These are phyloP conservation scores for Capsicum rhomboideum DNA, from an alignment of 257 asterid genomes.

Conservation along the genomic window DNA sequence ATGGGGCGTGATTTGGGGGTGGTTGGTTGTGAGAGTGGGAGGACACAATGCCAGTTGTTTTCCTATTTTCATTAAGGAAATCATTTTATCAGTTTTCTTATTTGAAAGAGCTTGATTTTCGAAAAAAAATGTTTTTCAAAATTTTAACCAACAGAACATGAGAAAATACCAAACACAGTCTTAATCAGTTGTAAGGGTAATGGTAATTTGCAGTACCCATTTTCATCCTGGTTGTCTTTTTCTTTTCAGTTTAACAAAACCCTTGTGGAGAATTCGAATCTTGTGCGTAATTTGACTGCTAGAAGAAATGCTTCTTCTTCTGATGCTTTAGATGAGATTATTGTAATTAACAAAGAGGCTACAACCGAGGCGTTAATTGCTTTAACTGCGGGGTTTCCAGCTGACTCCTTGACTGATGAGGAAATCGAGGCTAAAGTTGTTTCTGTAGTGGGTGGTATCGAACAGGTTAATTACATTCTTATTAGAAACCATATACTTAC, in stretches of 20 bases:
- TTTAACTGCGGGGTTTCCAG: slow-evolving; percentile 85
- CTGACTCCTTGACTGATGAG: slow-evolving; percentile 86
- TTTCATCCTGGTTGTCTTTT: not conserved
- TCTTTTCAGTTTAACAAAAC: not conserved
- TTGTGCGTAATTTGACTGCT: slow-evolving; percentile 12
- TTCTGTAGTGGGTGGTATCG: slow-evolving; percentile 80
- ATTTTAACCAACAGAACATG: too few relatives aligned
- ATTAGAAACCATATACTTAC: slow-evolving; percentile 77
- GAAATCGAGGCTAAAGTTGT: slow-evolving; percentile 89
- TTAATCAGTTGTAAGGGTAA: not conserved
- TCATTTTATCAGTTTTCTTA: too few relatives aligned
- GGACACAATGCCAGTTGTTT: too few relatives aligned
- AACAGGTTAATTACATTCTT: slow-evolving; percentile 87
- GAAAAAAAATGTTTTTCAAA: too few relatives aligned
- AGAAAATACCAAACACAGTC: too few relatives aligned
- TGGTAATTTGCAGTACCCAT: not conserved
- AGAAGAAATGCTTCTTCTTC: slow-evolving; percentile 24
- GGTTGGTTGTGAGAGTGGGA: too few relatives aligned
- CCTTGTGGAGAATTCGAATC: not conserved
- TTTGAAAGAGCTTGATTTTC: too few relatives aligned
- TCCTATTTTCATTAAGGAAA: too few relatives aligned
- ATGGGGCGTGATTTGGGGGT: too few relatives aligned
- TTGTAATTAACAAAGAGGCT: slow-evolving; percentile 85
- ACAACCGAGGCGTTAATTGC: slow-evolving; percentile 89
- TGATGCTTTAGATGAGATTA: slow-evolving; percentile 76